Percentiles rank a stretch among this genome's conserved stretches.
These are phyloP conservation scores for Coemansia sp. DNA, from an alignment of 371 early-diverging fungal species.

Conservation along the genomic window DNA sequence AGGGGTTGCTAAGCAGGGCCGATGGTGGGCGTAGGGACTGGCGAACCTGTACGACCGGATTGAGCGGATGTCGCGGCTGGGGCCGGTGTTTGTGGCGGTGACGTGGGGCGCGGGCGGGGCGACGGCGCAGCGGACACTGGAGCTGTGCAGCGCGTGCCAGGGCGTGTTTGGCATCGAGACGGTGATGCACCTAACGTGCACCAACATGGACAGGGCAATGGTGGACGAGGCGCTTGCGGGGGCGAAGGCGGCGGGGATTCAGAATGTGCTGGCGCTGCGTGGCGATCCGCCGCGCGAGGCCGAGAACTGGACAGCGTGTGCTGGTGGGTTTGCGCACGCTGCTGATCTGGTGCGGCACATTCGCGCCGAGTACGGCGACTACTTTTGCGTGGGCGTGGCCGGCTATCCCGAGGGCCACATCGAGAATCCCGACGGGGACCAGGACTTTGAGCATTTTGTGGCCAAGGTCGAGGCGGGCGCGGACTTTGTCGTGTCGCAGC, in stretches of 20 bases:
- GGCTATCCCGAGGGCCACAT: conserved; percentile 96
- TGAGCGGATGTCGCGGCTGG: conserved; percentile 78
- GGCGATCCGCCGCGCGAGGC: conserved; percentile 67
- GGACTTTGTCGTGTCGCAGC: conserved; percentile 92
- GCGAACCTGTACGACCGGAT: conserved; percentile 90
- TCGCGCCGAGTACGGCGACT: conserved; percentile 79
- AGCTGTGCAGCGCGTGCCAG: conserved; percentile 82
- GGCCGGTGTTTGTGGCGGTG: conserved; percentile 89
- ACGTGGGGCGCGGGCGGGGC: conserved; percentile 98
- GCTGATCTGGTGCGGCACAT: conserved; percentile 91
- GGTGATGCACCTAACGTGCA: conserved; percentile 95
- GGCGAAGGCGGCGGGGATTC: conserved; percentile 85
- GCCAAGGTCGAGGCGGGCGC: conserved; percentile 90
- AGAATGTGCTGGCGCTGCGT: conserved; percentile 93
- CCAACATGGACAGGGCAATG: conserved; percentile 89
- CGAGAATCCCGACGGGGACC: conserved; percentile 58
- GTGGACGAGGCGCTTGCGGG: conserved; percentile 80
- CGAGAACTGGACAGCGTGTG: conserved; percentile 77
- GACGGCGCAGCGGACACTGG: conserved; percentile 80
- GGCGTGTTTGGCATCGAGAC: conserved; percentile 83
- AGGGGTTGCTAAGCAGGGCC: neutral
- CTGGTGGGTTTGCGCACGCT: conserved; percentile 76
- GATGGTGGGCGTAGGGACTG: conserved; percentile 62
- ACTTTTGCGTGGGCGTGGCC: conserved; percentile 95
- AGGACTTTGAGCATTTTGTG: conserved; percentile 64